Evolutionary conservation across 139 green algal genomes (phyloP), one percentile per base, ranked within the genome.

Genomic region (Chlamydomonas schloesseri): DNA sequence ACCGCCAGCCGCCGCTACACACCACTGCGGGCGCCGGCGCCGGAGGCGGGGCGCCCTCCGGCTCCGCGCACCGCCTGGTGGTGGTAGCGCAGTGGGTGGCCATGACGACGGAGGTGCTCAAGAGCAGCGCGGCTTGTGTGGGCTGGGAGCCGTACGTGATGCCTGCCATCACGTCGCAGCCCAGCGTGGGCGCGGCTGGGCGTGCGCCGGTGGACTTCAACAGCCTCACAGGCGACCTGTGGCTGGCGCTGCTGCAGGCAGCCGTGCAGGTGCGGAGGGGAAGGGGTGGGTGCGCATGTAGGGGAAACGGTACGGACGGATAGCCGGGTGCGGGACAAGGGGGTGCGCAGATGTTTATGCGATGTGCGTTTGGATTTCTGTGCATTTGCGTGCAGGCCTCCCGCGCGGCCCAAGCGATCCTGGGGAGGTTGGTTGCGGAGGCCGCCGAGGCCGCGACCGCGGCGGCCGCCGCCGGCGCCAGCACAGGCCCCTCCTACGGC

Each of bases 211-310:
- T 94, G 28, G 94, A 95, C 77, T 92, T 93, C 85, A 96, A 89
- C 42, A 91, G 77, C 37, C 90, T 94, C 24, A 78, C 89, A 0
- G 90, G 88, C 13, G 95, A 97, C 90, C 57, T 91, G 29, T 97
- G 95, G 95, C 93, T 97, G 42, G 89, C 91, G 85, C 90, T 97
- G 75, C 83, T 96, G 87, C 91, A 95, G 87, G 72, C 58, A 8
- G 81, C 87, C 0, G 75, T 91, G 64, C 42, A 50, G 42, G 42
- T 50, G 42, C n/a, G 42, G 42, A 50, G 42, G 42, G 42, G 8
- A 8, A 8, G 42, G 8, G 42, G 42, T 5, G 8, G 42, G 42
- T 5, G 8, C 6, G 42, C 6, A 50, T 5, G 42, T 5, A 50
- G 42, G 42, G 42, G 8, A 8, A n/a, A n/a, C n/a, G n/a, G n/a